These are phyloP conservation scores for Arthrobotrys megalospora DNA, from an alignment of 2,329 filamentous ascomycete genomes.

Conservation along the genomic window DNA sequence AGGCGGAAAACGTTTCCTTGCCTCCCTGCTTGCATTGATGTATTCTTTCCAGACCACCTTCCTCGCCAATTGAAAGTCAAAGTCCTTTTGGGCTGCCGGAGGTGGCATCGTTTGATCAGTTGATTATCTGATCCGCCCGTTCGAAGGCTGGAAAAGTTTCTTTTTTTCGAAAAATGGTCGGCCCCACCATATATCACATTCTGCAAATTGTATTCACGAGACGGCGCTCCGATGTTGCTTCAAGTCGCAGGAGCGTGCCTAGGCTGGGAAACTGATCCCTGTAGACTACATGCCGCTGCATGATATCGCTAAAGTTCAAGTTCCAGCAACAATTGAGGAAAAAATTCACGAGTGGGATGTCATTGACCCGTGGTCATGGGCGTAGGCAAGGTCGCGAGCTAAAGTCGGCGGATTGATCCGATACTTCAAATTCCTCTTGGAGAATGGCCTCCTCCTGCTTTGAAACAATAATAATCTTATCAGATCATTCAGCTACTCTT, in stretches of 20 bases:
- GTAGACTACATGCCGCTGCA: conserved; percentile 38
- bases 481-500: conserved; percentile 53
- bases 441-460: conserved; percentile 17
- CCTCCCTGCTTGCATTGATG: conserved; percentile 35
- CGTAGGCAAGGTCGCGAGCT: conserved; percentile 19
- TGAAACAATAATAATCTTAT: conserved; percentile 59
- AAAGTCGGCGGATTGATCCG: conserved; percentile 46
- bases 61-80: conserved; percentile 22
- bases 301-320: conserved; percentile 40
- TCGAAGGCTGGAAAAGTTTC: conserved; percentile 27
- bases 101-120: conserved; percentile 47
- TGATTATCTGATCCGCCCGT: conserved; percentile 56
- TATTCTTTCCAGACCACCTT: conserved; percentile 42
- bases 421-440: conserved; percentile 21
- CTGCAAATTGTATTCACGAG: conserved; percentile 22
- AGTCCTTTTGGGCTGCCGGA: conserved; percentile 32
- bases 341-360: conserved; percentile 37
- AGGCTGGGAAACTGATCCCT: conserved; percentile 35
- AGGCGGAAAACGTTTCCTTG: conserved; percentile 18
- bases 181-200: conserved; percentile 33
- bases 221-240: conserved; percentile 34
- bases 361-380: conserved; percentile 13
- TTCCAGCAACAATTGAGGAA: conserved; percentile 22
- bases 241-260: conserved; percentile 22
- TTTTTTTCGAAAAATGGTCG: conserved; percentile 18